Percentiles rank a stretch among this genome's conserved stretches.
These are phyloP conservation scores for Fraxinus platypoda DNA, from an alignment of 305 asterid genomes.

Conservation along the genomic window DNA sequence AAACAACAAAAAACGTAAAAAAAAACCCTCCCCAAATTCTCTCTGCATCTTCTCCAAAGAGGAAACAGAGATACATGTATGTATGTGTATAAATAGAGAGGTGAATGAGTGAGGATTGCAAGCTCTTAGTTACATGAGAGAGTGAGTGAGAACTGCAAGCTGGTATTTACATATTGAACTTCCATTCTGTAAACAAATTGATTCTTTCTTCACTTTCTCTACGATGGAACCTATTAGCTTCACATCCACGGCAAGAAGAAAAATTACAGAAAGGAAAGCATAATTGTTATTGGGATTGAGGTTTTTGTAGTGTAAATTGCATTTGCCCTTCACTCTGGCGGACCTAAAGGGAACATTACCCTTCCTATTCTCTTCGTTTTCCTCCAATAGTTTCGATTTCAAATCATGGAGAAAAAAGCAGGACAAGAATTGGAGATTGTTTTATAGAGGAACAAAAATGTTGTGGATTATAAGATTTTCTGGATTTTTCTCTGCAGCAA, in stretches of 20 bases:
- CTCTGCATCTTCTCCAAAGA: constrained; percentile 27
- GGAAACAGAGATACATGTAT: background rate
- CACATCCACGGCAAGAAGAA: constrained; percentile 40
- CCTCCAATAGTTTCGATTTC: constrained; percentile 28
- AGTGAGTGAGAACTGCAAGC: constrained; percentile 41
- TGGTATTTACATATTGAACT: constrained; percentile 44
- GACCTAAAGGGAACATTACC: constrained; percentile 65
- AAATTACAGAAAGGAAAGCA: constrained; percentile 37
- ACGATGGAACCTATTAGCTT: constrained; percentile 38
- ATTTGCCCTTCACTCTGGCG: constrained; percentile 49
- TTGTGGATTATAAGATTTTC: constrained; percentile 76
- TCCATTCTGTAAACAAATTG: constrained; percentile 28
- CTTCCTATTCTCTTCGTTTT: constrained; percentile 53
- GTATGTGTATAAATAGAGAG: background rate
- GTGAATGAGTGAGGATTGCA: constrained; percentile 17
- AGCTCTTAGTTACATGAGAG: constrained; percentile 14
- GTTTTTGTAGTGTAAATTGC: constrained; percentile 1
- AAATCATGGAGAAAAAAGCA: constrained; percentile 38
- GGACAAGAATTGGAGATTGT: constrained; percentile 19
- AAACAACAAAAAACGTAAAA: background rate
- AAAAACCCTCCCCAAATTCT: constrained; percentile 14
- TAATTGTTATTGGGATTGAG: constrained; percentile 30
- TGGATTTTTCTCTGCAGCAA: constrained; percentile 64
- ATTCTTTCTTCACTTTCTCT: constrained; percentile 28
- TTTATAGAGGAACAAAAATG: constrained; percentile 46